Conservation (phyloP, 805 yeast species). For the Candida gorgasii region DNA sequence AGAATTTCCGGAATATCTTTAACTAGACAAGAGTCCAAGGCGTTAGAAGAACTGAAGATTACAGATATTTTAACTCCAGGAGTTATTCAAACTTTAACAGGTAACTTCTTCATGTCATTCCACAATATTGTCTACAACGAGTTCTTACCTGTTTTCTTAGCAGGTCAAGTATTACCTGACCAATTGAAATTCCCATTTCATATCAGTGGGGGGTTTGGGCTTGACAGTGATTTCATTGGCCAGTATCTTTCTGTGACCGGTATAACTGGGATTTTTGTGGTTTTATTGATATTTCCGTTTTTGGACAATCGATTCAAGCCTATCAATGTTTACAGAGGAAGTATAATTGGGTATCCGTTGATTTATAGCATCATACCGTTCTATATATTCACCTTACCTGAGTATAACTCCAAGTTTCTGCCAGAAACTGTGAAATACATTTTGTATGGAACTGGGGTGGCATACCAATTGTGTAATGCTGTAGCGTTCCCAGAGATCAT, state of each 20-base stretch:
- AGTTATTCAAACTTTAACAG: constrained; percentile 32
- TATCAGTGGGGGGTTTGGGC: constrained; percentile 41
- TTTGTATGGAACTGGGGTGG: constrained; percentile 29
- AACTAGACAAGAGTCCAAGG: constrained; percentile 12
- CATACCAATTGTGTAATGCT: constrained; percentile 41
- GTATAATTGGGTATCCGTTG: constrained; percentile 44
- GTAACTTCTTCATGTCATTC: constrained; percentile 35
- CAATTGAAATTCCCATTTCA: constrained; percentile 32
- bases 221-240: constrained; percentile 33
- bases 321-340: constrained; percentile 42
- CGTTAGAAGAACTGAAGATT: constrained; percentile 12
- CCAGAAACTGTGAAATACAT: constrained; percentile 18
- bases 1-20: constrained; percentile 15
- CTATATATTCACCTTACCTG: constrained; percentile 43
- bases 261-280: constrained; percentile 38
- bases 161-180: constrained; percentile 27
- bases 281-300: constrained; percentile 42
- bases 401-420: constrained; percentile 29
- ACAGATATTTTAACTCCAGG: constrained; percentile 28
- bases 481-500: constrained; percentile 54
- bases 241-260: constrained; percentile 38
- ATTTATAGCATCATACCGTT: constrained; percentile 50
- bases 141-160: constrained; percentile 39
- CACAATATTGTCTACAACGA: constrained; percentile 35
- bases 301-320: constrained; percentile 40